Conservation (phyloP, 495 filamentous ascomycete species). For the Aspergillus saccharolyticus region DNA sequence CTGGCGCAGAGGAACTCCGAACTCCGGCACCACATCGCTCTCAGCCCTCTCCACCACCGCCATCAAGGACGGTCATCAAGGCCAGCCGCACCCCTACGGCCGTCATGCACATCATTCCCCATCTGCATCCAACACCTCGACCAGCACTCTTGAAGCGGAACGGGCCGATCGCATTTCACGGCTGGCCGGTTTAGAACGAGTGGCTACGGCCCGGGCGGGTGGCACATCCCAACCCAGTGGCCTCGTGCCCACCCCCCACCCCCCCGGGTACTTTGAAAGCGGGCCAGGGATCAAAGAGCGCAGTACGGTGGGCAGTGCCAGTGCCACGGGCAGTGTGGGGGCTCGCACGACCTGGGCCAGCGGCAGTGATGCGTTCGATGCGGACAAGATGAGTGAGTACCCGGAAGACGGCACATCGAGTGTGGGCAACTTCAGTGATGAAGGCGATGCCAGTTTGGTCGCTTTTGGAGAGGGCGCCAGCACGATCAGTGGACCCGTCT, state of each 20-base stretch:
- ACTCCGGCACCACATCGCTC: slow-evolving; percentile 78
- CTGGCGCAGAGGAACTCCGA: slow-evolving; percentile 73
- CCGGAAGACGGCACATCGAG: slow-evolving; percentile 57
- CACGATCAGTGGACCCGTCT: slow-evolving; percentile 69
- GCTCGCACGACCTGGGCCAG: slow-evolving; percentile 72
- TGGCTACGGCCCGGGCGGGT: slow-evolving; percentile 59
- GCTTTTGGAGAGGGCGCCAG: slow-evolving; percentile 86
- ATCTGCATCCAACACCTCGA: slow-evolving; percentile 49
- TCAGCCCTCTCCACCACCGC: slow-evolving; percentile 85
- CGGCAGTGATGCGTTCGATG: slow-evolving; percentile 57
- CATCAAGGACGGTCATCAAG: slow-evolving; percentile 89
- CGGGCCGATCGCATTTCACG: slow-evolving; percentile 91
- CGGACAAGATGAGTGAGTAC: slow-evolving; percentile 68
- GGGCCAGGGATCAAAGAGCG: slow-evolving; percentile 56
- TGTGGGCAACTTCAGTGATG: slow-evolving; percentile 74
- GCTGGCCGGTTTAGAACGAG: slow-evolving; percentile 76
- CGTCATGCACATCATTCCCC: slow-evolving; percentile 53
- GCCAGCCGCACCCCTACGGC: slow-evolving; percentile 52
- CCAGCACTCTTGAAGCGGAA: slow-evolving; percentile 76
- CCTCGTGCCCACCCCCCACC: slow-evolving; percentile 22
- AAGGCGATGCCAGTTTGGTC: slow-evolving; percentile 67
- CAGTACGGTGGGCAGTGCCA: slow-evolving; percentile 83
- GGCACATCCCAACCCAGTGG: slow-evolving; percentile 26
- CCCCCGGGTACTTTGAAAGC: slow-evolving; percentile 65
- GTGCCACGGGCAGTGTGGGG: slow-evolving; percentile 67